Conservation (phyloP, 2,329 filamentous ascomycete species). For the Cladorrhinum sp. region DNA sequence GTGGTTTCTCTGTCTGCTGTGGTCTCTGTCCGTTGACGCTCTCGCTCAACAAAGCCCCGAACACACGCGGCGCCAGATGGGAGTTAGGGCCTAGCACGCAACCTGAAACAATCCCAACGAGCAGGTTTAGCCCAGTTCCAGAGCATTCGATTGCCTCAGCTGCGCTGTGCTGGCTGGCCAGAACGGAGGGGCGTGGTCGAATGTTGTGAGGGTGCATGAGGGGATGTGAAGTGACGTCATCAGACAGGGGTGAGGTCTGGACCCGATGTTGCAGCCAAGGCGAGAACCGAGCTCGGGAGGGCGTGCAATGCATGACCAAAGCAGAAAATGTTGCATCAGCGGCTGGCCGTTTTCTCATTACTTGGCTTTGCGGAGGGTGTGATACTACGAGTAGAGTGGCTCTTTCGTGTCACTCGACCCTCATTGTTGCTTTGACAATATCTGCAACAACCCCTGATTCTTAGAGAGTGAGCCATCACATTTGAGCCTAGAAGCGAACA, state of each 20-base stretch:
- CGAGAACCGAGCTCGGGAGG: neutral
- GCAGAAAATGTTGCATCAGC: neutral
- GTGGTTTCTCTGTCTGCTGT: neutral
- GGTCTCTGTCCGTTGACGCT: neutral
- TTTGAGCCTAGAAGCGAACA: neutral
- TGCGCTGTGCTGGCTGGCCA: neutral
- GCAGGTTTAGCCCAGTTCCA: constrained; percentile 5
- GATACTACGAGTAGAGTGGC: neutral
- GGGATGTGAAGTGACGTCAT: constrained; percentile 12
- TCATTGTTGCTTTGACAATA: too few species aligned
- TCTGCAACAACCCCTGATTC: too few species aligned
- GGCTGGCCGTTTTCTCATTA: neutral
- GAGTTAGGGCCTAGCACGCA: neutral
- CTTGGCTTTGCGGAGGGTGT: too few species aligned
- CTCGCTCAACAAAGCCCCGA: neutral
- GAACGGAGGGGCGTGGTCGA: neutral
- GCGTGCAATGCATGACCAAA: neutral
- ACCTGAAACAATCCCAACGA: constrained; percentile 1
- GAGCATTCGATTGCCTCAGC: constrained; percentile 4
- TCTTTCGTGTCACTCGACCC: neutral
- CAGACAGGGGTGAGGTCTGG: neutral
- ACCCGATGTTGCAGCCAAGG: neutral
- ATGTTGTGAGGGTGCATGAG: neutral
- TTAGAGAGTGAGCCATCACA: neutral
- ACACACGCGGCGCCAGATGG: neutral